A percentile compares a stretch with the other conserved stretches of the same genome.
Conservation (phyloP, 176 grass and related monocot genomes). For the barley (Hordeum vulgare) region MorexV3_pseudomolecules_assembly NC_058519.1:247388141-247388640, state of each 20-base stretch:
- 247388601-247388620: not conserved
- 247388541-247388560: conserved; percentile 18
- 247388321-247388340: conserved; percentile 41
- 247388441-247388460: conserved; percentile 7
- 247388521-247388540: not conserved
- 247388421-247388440: conserved; percentile 27
- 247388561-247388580: conserved; percentile 22
- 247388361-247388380: conserved; percentile 22
- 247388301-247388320: conserved; percentile 25
- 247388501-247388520: conserved; percentile 55
- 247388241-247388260: conserved; percentile 46
- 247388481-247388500: conserved; percentile 31
- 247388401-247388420: conserved; percentile 29
- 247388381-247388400: conserved; percentile 19
- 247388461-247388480: not conserved
- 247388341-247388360: conserved; percentile 10
- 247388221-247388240: conserved; percentile 50
- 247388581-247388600: not conserved
- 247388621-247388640: conserved; percentile 5
- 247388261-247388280: conserved; percentile 46
- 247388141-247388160: conserved; percentile 45
- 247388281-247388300: conserved; percentile 45
- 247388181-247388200: conserved; percentile 14
- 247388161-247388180: conserved; percentile 21
- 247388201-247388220: conserved; percentile 30